These are phyloP conservation scores for Dioscorea alata DNA, from an alignment of 106 monocot species.

Conservation along the genomic window DNA sequence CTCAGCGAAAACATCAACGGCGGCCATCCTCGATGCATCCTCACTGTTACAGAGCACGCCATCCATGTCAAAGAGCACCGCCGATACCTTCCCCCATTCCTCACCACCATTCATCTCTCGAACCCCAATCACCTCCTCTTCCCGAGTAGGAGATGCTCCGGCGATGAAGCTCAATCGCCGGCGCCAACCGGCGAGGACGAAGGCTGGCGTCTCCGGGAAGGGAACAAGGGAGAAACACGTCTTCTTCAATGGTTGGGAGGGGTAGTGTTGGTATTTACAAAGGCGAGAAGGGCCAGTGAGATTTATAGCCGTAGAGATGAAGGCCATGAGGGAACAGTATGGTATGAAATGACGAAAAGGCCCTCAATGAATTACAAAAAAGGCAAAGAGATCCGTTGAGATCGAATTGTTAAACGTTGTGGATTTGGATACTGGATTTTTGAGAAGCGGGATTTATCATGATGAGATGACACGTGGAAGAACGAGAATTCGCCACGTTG, in stretches of 20 bases:
- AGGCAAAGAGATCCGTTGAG: too few species aligned
- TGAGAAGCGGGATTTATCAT: too few species aligned
- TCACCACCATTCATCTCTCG: not conserved
- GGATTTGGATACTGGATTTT: too few species aligned
- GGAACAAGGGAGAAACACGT: too few species aligned
- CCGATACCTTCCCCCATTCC: conserved; percentile 78
- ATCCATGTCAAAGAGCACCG: conserved; percentile 97
- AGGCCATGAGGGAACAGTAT: too few species aligned
- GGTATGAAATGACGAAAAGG: too few species aligned
- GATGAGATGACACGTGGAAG: too few species aligned
- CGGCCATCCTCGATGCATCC: conserved; percentile 75
- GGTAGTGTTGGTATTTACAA: not conserved
- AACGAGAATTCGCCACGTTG: too few species aligned
- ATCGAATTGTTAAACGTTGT: too few species aligned
- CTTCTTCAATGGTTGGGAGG: too few species aligned
- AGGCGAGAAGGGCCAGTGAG: not conserved
- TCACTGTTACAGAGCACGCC: conserved; percentile 99
- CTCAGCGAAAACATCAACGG: conserved; percentile 86
- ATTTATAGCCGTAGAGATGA: too few species aligned
- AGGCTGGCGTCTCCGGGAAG: not conserved
- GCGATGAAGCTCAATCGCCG: conserved; percentile 4
- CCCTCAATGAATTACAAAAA: too few species aligned
- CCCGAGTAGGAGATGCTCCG: conserved; percentile 21
- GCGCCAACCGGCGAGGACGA: not conserved
- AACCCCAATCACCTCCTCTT: not conserved